Evolutionary conservation across 2,329 filamentous ascomycete species (phyloP).

Genomic region (Fusarium tanahbumbuense): DNA sequence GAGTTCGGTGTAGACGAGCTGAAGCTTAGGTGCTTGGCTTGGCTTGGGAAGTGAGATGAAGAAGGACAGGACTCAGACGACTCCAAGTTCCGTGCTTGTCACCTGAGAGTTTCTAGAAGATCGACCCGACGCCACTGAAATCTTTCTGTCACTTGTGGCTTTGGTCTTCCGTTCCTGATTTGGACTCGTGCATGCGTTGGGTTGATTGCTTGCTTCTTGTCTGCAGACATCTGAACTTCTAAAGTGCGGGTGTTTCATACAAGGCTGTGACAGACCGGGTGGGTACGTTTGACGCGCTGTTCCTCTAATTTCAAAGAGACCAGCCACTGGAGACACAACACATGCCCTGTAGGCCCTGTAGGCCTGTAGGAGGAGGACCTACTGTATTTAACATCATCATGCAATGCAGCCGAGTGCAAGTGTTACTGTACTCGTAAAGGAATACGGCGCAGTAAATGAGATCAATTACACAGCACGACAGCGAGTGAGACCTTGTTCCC

Average conservation of each 20-base stretch:
- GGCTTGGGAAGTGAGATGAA: conserved; percentile 28
- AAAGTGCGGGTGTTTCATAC: conserved; percentile 26
- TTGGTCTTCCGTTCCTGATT: conserved; percentile 9
- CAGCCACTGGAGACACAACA: conserved; percentile 12
- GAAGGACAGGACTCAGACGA: background rate
- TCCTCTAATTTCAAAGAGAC: conserved; percentile 40
- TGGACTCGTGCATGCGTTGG: conserved; percentile 15
- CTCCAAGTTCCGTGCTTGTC: conserved; percentile 1
- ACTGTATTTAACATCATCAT: background rate
- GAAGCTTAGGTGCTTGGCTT: conserved; percentile 4
- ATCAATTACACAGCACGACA: background rate
- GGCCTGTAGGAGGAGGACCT: background rate
- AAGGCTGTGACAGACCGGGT: conserved; percentile 23
- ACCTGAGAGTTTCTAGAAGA: conserved; percentile 38
- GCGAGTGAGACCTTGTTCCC: conserved; percentile 3
- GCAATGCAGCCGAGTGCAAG: background rate
- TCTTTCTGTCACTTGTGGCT: conserved; percentile 2
- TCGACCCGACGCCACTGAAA: conserved; percentile 8
- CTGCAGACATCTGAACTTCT: conserved; percentile 20
- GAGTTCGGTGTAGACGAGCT: conserved; percentile 2
- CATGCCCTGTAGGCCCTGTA: conserved; percentile 4
- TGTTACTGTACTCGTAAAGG: conserved; percentile 9
- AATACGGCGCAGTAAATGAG: conserved; percentile 30
- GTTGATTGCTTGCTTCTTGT: conserved; percentile 1
- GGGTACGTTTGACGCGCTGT: conserved; percentile 33